Conservation (phyloP, 1,139 yeast species). For the Petasospora fabianii region DNA sequence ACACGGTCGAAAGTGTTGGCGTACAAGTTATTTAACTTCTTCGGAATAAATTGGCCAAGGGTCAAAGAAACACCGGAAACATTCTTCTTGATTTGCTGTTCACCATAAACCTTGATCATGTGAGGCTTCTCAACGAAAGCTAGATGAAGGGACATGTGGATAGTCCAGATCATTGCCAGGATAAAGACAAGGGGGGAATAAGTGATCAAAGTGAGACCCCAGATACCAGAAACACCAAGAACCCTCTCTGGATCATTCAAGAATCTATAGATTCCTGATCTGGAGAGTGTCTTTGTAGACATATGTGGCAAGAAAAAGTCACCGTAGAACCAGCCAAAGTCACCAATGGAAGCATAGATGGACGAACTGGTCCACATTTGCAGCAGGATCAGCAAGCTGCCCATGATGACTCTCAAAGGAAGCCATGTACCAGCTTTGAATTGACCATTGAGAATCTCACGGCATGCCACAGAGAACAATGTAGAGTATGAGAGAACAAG, state of each 20-base stretch:
- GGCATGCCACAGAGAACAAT: constrained; percentile 31
- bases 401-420: constrained; percentile 58
- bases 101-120: constrained; percentile 77
- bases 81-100: constrained; percentile 50
- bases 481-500: constrained; percentile 42
- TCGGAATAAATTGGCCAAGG: constrained; percentile 33
- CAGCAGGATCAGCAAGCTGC: constrained; percentile 49
- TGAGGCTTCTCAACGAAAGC: constrained; percentile 77
- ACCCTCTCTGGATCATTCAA: constrained; percentile 83
- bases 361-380: constrained; percentile 74
- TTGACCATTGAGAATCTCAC: constrained; percentile 34
- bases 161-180: constrained; percentile 66
- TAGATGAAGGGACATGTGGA: constrained; percentile 62
- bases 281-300: constrained; percentile 48
- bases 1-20: constrained; percentile 18
- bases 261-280: constrained; percentile 82
- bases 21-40: constrained; percentile 28
- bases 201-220: constrained; percentile 70
- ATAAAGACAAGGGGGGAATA: constrained; percentile 54
- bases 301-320: constrained; percentile 71
- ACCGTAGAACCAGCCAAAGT: constrained; percentile 89
- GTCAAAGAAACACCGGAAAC: constrained; percentile 57
- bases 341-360: constrained; percentile 71
- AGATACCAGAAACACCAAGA: constrained; percentile 77
- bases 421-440: constrained; percentile 38